phyloP scores from a whole-genome alignment of 2,329 filamentous ascomycete species.

The Sporothrix euskadiensis region DNA sequence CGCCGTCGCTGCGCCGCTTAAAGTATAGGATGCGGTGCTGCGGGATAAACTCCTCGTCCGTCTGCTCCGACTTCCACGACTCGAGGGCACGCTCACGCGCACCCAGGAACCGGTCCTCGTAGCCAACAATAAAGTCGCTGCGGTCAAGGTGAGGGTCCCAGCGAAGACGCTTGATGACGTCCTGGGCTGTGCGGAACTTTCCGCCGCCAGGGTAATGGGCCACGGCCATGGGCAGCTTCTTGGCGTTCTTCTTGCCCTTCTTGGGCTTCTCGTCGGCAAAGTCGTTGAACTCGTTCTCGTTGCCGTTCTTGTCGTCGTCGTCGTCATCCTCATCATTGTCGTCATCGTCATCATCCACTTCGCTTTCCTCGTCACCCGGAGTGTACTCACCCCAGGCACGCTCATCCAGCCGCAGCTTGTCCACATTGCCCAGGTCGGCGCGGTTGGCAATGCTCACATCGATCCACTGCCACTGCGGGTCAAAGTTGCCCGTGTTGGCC shows the following conservation, averaged over 20 bases:
- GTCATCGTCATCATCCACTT: slow-evolving; percentile 44
- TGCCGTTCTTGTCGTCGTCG: slow-evolving; percentile 43
- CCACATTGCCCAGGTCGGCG: slow-evolving; percentile 42
- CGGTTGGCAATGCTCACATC: slow-evolving; percentile 44
- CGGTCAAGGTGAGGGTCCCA: slow-evolving; percentile 58
- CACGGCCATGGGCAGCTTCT: slow-evolving; percentile 26
- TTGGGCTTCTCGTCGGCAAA: slow-evolving; percentile 31
- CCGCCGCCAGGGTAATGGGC: slow-evolving; percentile 32
- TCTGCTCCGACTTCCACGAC: slow-evolving; percentile 62
- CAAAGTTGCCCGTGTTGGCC: slow-evolving; percentile 49
- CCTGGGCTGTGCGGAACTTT: slow-evolving; percentile 58
- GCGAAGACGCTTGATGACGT: slow-evolving; percentile 60
- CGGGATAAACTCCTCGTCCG: slow-evolving; percentile 66
- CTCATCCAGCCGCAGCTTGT: slow-evolving; percentile 47
- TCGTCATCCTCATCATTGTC: slow-evolving; percentile 40
- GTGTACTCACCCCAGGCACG: slow-evolving; percentile 54
- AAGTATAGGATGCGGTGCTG: slow-evolving; percentile 66
- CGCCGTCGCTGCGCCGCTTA: slow-evolving; percentile 52
- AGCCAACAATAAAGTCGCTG: slow-evolving; percentile 58
- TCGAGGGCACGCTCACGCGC: slow-evolving; percentile 55
- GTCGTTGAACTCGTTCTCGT: slow-evolving; percentile 32
- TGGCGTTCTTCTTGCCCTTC: slow-evolving; percentile 29
- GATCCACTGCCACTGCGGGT: slow-evolving; percentile 53
- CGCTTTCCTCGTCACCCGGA: slow-evolving; percentile 47
- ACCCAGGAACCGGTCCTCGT: slow-evolving; percentile 61